Evolutionary conservation across 2,329 filamentous ascomycete genomes (phyloP).

Genomic region (Fusarium domesticum): DNA sequence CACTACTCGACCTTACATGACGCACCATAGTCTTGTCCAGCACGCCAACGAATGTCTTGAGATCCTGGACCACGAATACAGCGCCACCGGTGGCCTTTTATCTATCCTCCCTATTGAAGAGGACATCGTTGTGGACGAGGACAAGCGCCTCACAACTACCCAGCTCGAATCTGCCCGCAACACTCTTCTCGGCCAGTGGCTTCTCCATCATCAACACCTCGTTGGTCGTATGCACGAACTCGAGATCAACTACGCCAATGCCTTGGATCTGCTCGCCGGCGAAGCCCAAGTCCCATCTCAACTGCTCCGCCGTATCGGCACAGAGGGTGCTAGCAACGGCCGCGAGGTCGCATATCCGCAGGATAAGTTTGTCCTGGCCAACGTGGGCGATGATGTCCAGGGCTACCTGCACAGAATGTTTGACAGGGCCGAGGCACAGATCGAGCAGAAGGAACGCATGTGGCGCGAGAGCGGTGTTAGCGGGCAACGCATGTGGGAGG

Average conservation of each 20-base stretch:
- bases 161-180: constrained; percentile 45
- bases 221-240: constrained; percentile 55
- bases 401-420: constrained; percentile 45
- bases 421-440: constrained; percentile 44
- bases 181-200: constrained; percentile 56
- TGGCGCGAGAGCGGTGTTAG: constrained; percentile 39
- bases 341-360: constrained; percentile 54
- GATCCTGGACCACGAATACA: constrained; percentile 57
- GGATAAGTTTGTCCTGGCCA: constrained; percentile 54
- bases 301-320: constrained; percentile 51
- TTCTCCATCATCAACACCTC: constrained; percentile 53
- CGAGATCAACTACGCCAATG: constrained; percentile 51
- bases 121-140: constrained; percentile 28
- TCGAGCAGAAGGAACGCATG: constrained; percentile 34
- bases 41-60: constrained; percentile 61
- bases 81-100: constrained; percentile 53
- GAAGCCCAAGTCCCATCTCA: constrained; percentile 51
- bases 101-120: constrained; percentile 47
- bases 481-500: constrained; percentile 39
- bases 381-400: constrained; percentile 52
- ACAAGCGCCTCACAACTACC: constrained; percentile 15
- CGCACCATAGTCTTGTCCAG: constrained; percentile 49
- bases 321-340: constrained; percentile 46
- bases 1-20: constrained; percentile 39
- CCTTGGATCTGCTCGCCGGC: constrained; percentile 47